Evolutionary conservation across 108 stramenopile species (phyloP), one percentile per base, ranked within the genome.

Genomic region (Ochromonas danica): DNA sequence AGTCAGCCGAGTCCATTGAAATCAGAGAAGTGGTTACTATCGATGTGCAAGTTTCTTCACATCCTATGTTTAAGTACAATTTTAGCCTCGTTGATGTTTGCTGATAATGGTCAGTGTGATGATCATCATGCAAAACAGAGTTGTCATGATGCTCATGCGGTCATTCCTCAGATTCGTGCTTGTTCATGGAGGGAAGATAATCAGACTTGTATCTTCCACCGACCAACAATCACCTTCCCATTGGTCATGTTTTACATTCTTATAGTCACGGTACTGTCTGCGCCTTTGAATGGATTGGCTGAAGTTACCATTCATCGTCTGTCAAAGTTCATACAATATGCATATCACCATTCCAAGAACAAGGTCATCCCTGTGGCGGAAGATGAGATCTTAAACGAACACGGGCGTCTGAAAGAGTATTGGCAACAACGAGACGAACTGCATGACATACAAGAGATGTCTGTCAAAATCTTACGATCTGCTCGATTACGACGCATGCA

Each of bases 141-240:
- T 3, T 67, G 63, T 36, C 14, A 67, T 28, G 25, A 25, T 36
- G 63, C 63, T n/a, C 27, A 67, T 36, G 63, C 17, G 63, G 3
- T 35, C 63, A 36, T 33, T 28, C 63, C 30, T 3, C 63, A 36
- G 17, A 6, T 33, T 28, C 72, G 38, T 10, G 3, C 72, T 6
- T 75, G 72, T 25, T 6, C 10, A 31, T 75, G 72, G 72, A 3
- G 51, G 10, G 6, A 3, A 6, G 72, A 75, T 31, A 57, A 45
- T 36, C 28, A 33, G 25, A 41, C 72, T 27, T 75, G 72, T 41
- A 42, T 45, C 40, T 75, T 35, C 51, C 25, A 27, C 28, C 40
- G 30, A 27, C 40, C 72, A 6, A 33, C 43, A 27, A 14, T 75
- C 43, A 42, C 40, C 51, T 42, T 75, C 72, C 25, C 40, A 6